phyloP scores from a whole-genome alignment of 371 early-diverging fungal genomes.

The Saksenaea vasiformis region DNA sequence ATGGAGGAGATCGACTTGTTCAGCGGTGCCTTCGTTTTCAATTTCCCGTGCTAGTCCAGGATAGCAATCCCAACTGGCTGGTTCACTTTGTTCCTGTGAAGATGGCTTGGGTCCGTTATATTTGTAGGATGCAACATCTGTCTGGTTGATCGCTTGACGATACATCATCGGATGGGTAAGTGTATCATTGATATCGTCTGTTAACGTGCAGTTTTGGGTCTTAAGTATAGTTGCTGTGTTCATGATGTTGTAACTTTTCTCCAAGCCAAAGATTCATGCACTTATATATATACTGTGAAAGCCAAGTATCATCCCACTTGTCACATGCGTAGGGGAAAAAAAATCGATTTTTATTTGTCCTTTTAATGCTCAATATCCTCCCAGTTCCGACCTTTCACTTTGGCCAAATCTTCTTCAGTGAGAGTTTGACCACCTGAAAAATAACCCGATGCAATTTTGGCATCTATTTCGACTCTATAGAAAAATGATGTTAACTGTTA shows the following conservation, averaged over 20 bases:
- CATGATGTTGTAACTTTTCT: neutral
- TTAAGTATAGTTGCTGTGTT: neutral
- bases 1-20: constrained; percentile 44
- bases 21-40: constrained; percentile 45
- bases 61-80: constrained; percentile 50
- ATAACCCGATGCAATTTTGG: constrained; percentile 95
- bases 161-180: constrained; percentile 19
- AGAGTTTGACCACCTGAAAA: constrained; percentile 75
- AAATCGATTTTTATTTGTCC: neutral
- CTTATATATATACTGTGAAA: neutral
- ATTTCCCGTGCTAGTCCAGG: constrained; percentile 44
- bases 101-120: neutral
- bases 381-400: constrained; percentile 84
- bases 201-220: neutral
- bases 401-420: constrained; percentile 56
- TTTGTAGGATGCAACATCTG: neutral
- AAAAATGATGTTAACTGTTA: neutral
- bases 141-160: constrained; percentile 15
- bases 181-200: neutral
- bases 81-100: neutral
- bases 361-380: constrained; percentile 71
- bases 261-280: neutral
- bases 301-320: neutral
- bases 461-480: constrained; percentile 90
- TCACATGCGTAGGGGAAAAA: neutral